phyloP scores from a whole-genome alignment of 306 rosid species.

The Leucaena leucocephala region DNA sequence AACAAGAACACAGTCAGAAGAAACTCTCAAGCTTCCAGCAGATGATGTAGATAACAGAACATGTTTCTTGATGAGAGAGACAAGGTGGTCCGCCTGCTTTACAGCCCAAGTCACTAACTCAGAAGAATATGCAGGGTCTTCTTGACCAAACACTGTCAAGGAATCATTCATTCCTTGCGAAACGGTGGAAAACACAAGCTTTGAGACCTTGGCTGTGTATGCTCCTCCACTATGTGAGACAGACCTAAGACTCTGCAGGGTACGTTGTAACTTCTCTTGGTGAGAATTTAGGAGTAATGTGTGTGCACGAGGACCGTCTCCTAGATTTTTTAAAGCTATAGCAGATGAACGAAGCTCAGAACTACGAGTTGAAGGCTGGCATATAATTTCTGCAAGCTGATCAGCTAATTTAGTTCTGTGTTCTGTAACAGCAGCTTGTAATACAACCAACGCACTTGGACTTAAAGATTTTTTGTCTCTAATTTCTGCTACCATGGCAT shows the following conservation, averaged over 20 bases:
- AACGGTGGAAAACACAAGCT: slow-evolving; percentile 73
- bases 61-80: slow-evolving; percentile 61
- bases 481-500: slow-evolving; percentile 49
- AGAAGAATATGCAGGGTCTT: slow-evolving; percentile 82
- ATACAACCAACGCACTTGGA: slow-evolving; percentile 44
- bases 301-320: slow-evolving; percentile 90
- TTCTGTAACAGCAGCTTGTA: slow-evolving; percentile 54
- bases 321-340: slow-evolving; percentile 65
- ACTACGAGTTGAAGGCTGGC: slow-evolving; percentile 63
- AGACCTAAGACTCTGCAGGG: slow-evolving; percentile 45
- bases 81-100: slow-evolving; percentile 54
- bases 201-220: slow-evolving; percentile 65
- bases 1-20: slow-evolving; percentile 75
- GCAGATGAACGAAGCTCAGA: slow-evolving; percentile 68
- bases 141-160: slow-evolving; percentile 63
- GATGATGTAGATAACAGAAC: slow-evolving; percentile 75
- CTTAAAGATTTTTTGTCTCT: slow-evolving; percentile 41
- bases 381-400: slow-evolving; percentile 71
- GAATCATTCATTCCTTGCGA: slow-evolving; percentile 76
- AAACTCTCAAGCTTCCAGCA: slow-evolving; percentile 71
- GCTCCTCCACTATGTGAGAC: slow-evolving; percentile 49
- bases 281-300: slow-evolving; percentile 66
- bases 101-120: slow-evolving; percentile 97
- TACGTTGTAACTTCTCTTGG: slow-evolving; percentile 53
- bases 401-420: slow-evolving; percentile 68